Evolutionary conservation across 768 basidiomycete species (phyloP), one percentile per base, ranked within the genome.

Genomic region (Antrodiella citrinella): DNA sequence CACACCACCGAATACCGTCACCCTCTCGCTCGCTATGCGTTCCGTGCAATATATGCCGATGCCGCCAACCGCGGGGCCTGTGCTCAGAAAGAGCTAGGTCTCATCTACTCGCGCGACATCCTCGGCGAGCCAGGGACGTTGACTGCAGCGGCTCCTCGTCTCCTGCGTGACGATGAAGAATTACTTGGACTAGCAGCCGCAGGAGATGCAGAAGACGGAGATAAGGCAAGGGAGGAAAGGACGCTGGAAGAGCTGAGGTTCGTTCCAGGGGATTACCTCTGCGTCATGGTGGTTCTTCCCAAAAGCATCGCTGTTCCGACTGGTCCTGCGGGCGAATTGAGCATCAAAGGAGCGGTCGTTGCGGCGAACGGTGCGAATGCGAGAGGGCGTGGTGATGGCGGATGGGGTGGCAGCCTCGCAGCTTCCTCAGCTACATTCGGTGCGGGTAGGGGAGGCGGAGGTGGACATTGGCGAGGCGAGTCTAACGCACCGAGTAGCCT

Each of bases 71-170:
- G 83, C 55, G 88, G 87, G 4, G 76, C 80, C 13, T 86, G 82
- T 55, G 70, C 81, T 0, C 77, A 80, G 62, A 90, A 90, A 67
- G 89, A 91, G 40, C 77, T 91, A 40, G 89, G 89, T 22, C 76
- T 77, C 59, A 83, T 91, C 35, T 86, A 87, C 65, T 86, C 87
- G 41, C 82, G 88, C 54, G 90, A 91, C 66, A 85, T 91, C 55
- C 77, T 89, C 2, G 87, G 87, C 44, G 88, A 89, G 63, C 83
- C 85, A 3, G 86, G 86, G 26, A 65, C 81, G 1, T 63, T 85
- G 19, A 71, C 74, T 38, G 64, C 63, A 12, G 69, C 78, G 4
- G 84, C 85, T 0, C 74, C 82, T 0, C 75, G 83, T 2, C 72
- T 89, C 2, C 65, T 81, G 19, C 41, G 41, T 9, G 76, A 80